These are phyloP conservation scores for Pseudopyrenochaeta lycopersici DNA, from an alignment of 2,329 filamentous ascomycete genomes.

Conservation along the genomic window DNA sequence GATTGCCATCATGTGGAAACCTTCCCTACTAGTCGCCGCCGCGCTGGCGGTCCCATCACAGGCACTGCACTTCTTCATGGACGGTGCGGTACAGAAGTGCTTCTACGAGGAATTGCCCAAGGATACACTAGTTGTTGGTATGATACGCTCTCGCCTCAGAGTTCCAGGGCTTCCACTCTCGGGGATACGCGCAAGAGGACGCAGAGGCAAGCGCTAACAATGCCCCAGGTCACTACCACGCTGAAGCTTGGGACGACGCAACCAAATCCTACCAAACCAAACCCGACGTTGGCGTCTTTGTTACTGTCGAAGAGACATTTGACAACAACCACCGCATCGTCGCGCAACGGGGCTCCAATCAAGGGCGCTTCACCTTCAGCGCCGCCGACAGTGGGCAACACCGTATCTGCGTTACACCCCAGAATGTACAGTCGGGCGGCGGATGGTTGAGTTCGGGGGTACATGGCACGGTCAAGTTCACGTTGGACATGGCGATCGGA, in stretches of 20 bases:
- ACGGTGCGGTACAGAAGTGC: conserved; percentile 85
- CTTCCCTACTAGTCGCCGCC: conserved; percentile 72
- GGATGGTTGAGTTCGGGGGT: conserved; percentile 76
- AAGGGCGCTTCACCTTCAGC: conserved; percentile 93
- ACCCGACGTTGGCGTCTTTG: conserved; percentile 81
- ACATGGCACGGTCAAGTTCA: conserved; percentile 82
- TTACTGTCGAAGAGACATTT: conserved; percentile 96
- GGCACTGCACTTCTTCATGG: conserved; percentile 95
- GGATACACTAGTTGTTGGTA: conserved; percentile 92
- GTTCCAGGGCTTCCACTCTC: not conserved
- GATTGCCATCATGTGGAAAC: conserved; percentile 43
- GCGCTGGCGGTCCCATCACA: conserved; percentile 69
- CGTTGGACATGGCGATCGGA: conserved; percentile 90
- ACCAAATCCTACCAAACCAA: conserved; percentile 75
- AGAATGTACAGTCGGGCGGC: conserved; percentile 72
- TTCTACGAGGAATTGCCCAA: conserved; percentile 99
- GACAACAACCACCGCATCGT: conserved; percentile 98
- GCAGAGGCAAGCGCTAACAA: conserved; percentile 13
- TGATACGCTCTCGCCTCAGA: conserved; percentile 29
- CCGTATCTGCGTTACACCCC: conserved; percentile 91
- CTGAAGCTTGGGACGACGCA: conserved; percentile 82
- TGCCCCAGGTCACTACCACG: conserved; percentile 76
- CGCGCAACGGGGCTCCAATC: conserved; percentile 77
- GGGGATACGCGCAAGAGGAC: not conserved
- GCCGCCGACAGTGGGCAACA: conserved; percentile 95